phyloP scores from a whole-genome alignment of 202 grass and related monocot species.

The Schoenoplectus triqueter region DNA sequence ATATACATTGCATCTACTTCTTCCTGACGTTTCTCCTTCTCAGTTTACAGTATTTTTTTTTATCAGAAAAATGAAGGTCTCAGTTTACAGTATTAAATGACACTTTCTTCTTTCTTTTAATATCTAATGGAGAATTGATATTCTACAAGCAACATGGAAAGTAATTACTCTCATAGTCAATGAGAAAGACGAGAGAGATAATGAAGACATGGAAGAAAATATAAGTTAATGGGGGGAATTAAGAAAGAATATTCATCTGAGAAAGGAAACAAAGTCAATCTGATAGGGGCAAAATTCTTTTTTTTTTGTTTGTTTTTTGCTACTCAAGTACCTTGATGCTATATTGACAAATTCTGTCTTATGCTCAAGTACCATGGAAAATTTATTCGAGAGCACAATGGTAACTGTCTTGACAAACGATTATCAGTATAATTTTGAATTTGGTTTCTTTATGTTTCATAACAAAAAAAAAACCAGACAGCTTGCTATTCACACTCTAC shows the following conservation, averaged over 20 bases:
- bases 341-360: not conserved
- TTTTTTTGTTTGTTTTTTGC: not conserved
- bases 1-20: not conserved
- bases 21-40: not conserved
- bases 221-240: not conserved
- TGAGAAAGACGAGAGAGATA: not conserved
- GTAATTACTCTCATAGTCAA: not conserved
- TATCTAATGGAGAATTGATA: constrained; percentile 1
- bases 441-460: not conserved
- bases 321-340: not conserved
- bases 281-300: too few species aligned
- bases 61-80: too few species aligned
- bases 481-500: not conserved
- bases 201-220: not conserved
- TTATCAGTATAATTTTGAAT: not conserved
- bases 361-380: too few species aligned
- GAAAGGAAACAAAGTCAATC: not conserved
- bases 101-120: not conserved
- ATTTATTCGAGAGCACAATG: not conserved
- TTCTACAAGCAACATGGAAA: not conserved
- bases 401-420: not conserved
- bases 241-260: not conserved
- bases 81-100: not conserved
- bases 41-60: not conserved
- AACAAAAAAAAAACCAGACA: too few species aligned